A percentile compares a stretch with the other conserved stretches of the same genome.
Evolutionary conservation across 306 rosid species (phyloP).

Genomic region (Medicago lupulina): DNA sequence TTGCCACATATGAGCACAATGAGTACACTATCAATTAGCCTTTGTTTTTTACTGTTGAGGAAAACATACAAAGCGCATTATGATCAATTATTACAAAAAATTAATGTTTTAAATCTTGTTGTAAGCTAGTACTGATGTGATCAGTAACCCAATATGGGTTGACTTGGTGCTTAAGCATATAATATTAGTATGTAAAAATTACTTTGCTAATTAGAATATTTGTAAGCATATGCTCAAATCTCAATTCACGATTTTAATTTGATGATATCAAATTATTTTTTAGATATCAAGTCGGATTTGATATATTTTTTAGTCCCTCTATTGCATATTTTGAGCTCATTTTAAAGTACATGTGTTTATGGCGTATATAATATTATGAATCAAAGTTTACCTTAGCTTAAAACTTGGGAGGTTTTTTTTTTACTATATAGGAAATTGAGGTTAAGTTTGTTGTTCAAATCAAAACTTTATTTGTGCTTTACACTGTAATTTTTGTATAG

Average conservation of each 20-base stretch:
- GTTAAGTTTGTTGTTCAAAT: background rate
- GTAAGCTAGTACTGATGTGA: background rate
- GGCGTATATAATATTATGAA: too few species aligned
- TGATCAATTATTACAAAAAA: conserved; percentile 36
- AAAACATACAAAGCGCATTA: conserved; percentile 32
- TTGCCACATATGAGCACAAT: conserved; percentile 50
- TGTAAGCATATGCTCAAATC: background rate
- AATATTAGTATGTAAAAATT: background rate
- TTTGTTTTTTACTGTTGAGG: conserved; percentile 41
- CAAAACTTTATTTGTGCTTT: background rate
- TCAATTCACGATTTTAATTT: conserved; percentile 6
- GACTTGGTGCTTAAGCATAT: background rate
- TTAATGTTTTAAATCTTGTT: conserved; percentile 26
- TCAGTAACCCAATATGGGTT: background rate
- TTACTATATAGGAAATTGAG: too few species aligned
- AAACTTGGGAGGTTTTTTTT: too few species aligned
- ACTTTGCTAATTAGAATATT: background rate
- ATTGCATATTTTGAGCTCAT: background rate
- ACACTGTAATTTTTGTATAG: background rate
- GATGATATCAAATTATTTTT: background rate
- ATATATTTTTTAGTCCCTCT: too few species aligned
- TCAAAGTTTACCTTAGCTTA: too few species aligned
- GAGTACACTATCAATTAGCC: conserved; percentile 51
- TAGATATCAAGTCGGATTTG: background rate
- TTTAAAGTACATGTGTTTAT: too few species aligned